Conservation (phyloP, 306 rosid genomes). For the Adenanthera pavonina region DNA sequence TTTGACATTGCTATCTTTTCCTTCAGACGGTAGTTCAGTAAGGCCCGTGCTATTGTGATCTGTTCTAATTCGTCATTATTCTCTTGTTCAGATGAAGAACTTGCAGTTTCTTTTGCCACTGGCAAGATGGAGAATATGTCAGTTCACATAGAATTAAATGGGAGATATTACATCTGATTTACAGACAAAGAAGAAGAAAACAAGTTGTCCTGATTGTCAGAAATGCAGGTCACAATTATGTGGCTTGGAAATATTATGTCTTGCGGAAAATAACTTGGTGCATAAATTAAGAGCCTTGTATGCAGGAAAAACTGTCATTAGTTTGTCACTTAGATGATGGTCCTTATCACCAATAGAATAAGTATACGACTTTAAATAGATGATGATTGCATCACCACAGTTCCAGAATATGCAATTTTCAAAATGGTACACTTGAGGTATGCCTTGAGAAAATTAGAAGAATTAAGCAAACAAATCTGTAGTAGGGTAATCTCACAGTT, state of each 20-base stretch:
- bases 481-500: slow-evolving; percentile 16
- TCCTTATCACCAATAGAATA: slow-evolving; percentile 3
- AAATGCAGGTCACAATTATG: slow-evolving; percentile 10
- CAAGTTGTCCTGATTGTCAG: background rate
- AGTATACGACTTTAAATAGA: slow-evolving; percentile 8
- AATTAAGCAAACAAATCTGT: background rate
- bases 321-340: background rate
- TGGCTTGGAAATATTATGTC: background rate
- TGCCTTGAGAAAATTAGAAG: slow-evolving; percentile 16
- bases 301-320: background rate
- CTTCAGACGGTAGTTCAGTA: slow-evolving; percentile 74
- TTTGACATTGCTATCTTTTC: slow-evolving; percentile 79
- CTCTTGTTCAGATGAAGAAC: slow-evolving; percentile 87
- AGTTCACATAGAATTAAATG: slow-evolving; percentile 14
- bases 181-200: background rate
- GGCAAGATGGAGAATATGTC: slow-evolving; percentile 44
- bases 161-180: background rate
- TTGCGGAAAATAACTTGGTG: background rate
- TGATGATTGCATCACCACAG: background rate
- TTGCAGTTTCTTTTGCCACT: slow-evolving; percentile 94
- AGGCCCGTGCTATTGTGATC: slow-evolving; percentile 91
- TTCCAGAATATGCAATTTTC: background rate
- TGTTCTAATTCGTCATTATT: slow-evolving; percentile 91
- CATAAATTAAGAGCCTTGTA: background rate
- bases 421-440: background rate